Conservation (phyloP, 495 filamentous ascomycete species). For the Aspergillus carlsbadensis region DNA sequence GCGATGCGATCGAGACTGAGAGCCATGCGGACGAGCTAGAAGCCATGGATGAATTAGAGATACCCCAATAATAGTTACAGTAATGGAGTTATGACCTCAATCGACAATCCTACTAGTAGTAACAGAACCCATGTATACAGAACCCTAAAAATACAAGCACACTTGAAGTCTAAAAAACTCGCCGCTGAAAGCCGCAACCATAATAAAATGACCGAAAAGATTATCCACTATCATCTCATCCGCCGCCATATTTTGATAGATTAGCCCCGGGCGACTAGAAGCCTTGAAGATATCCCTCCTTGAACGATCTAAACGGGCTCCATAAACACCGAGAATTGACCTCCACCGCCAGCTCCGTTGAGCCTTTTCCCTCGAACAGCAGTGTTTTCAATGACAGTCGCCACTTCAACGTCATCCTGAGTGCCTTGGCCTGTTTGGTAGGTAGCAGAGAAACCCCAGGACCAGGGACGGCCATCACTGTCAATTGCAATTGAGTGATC, state of each 20-base stretch:
- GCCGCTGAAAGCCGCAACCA: slow-evolving; percentile 1
- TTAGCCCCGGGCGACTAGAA: background rate
- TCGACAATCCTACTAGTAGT: background rate
- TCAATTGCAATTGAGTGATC: slow-evolving; percentile 62
- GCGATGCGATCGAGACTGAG: background rate
- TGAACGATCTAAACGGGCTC: slow-evolving; percentile 17
- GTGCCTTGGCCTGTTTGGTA: slow-evolving; percentile 63
- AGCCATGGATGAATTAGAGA: slow-evolving; percentile 32
- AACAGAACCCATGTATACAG: background rate
- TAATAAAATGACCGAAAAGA: background rate
- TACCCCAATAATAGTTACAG: background rate
- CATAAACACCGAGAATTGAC: slow-evolving; percentile 57
- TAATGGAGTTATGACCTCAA: background rate
- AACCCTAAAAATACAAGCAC: slow-evolving; percentile 1
- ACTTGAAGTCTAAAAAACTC: slow-evolving; percentile 3
- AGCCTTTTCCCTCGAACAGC: slow-evolving; percentile 55
- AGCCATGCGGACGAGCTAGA: slow-evolving; percentile 27
- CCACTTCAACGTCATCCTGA: slow-evolving; percentile 55
- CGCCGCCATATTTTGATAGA: background rate
- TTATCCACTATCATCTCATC: background rate
- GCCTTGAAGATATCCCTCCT: background rate
- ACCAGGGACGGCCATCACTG: slow-evolving; percentile 55
- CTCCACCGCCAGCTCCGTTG: slow-evolving; percentile 59
- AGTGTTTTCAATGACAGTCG: slow-evolving; percentile 59
- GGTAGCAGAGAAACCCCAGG: slow-evolving; percentile 62